Evolutionary conservation across 331 rosid species (phyloP), one percentile per base, ranked within the genome.

Genomic region (Rhamnella rubrinervis): DNA sequence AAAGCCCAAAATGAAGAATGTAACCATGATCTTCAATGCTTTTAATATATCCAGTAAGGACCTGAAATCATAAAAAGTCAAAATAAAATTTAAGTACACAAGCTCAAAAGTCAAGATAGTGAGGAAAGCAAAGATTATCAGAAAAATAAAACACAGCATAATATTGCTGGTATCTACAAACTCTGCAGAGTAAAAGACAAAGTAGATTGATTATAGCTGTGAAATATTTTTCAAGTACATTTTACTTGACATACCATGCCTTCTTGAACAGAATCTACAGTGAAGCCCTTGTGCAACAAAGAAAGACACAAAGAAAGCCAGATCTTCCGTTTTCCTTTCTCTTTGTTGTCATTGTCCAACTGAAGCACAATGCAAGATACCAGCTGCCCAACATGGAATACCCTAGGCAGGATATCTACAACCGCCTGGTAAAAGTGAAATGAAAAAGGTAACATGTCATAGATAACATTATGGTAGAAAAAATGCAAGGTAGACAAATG

Each of bases 11-110:
- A 85, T 91, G 91, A 86, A 95, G 98, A 83, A 91, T 89, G 82
- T 82, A 95, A 58, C 98, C 98, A 81, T 95, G 97, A 69, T 95
- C 98, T 83, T 95, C 96, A 59, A 91, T 78, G 79, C 98, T 95
- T 80, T 89, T 95, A 59, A 95, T 87, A 70, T 91, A 95, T 66
- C 97, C 90, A 63, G 85, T 65, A 62, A 91, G 82, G 69, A 95
- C 90, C 97, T 93, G 91, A 61, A 82, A 68, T 52, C 55, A 73
- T 35, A 16, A 21, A 58, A 2, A 65, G 35, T 31, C 41, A 63
- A 35, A 63, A 60, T 19, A 26, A 51, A 41, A 26, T 16, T 8
- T 25, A 40, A 59, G 59, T 28, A 66, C 52, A 46, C 51, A 68
- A 67, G 62, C 61, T 39, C 63, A 59, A 58, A 57, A 21, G 53